A percentile compares a stretch with the other conserved stretches of the same genome.
Conservation (phyloP, 139 green algal genomes). For the Auxenochlorella pyrenoidosa region DNA sequence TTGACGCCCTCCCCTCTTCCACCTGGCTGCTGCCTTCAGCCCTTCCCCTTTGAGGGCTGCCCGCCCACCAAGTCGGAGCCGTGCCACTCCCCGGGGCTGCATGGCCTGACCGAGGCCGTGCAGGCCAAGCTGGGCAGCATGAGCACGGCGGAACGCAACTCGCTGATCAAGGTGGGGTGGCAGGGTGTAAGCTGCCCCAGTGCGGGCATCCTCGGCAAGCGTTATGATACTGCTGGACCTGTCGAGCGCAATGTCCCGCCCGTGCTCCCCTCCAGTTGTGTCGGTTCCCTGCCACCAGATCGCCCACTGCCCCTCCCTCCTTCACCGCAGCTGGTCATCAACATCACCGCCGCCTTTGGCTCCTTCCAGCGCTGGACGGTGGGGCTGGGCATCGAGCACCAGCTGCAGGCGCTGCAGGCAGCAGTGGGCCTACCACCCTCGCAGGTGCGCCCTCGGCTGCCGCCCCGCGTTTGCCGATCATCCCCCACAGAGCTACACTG, state of each 20-base stretch:
- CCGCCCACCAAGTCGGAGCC: conserved; percentile 45
- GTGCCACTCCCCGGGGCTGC: conserved; percentile 52
- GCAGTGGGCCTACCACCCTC: conserved; percentile 35
- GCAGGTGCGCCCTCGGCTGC: neutral
- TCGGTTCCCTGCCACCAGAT: neutral
- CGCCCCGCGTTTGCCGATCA: too few species aligned
- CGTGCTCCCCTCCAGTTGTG: neutral
- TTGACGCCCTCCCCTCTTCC: too few species aligned
- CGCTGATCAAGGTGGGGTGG: conserved; percentile 51
- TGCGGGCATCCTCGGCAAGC: too few species aligned
- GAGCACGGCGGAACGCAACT: conserved; percentile 53
- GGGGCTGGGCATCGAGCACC: conserved; percentile 62
- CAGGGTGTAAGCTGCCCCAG: neutral
- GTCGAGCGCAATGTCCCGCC: too few species aligned
- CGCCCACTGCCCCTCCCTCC: neutral
- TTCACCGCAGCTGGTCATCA: conserved; percentile 47
- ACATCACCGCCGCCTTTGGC: conserved; percentile 49
- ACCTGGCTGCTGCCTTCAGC: conserved; percentile 36
- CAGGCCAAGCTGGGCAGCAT: conserved; percentile 13
- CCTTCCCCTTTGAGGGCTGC: conserved; percentile 60
- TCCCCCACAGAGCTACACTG: too few species aligned
- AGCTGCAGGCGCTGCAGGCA: conserved; percentile 47
- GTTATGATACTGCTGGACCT: too few species aligned
- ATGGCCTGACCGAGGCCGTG: conserved; percentile 40
- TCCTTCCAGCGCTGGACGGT: conserved; percentile 61